Conservation (phyloP, 2,329 filamentous ascomycete genomes). For the Lasiodiplodia hormozganensis region DNA sequence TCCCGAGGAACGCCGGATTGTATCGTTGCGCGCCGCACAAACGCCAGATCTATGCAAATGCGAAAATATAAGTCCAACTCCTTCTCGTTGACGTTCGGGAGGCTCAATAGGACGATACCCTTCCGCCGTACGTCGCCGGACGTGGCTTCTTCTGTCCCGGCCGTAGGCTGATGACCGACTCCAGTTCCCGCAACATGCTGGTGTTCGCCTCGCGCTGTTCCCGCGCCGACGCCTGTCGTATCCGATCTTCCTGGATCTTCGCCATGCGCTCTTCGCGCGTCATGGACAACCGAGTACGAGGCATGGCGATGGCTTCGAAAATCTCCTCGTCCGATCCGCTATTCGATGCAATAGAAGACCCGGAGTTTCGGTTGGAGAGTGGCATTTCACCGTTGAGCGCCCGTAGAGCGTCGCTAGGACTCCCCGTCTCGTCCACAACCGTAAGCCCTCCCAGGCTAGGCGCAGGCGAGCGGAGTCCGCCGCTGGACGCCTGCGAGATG, state of each 20-base stretch:
- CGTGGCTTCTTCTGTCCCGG: constrained; percentile 21
- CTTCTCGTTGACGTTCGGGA: constrained; percentile 10
- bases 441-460: constrained; percentile 70
- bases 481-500: constrained; percentile 57
- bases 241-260: constrained; percentile 87
- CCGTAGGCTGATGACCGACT: constrained; percentile 74
- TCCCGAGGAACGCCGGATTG: constrained; percentile 26
- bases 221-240: constrained; percentile 71
- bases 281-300: constrained; percentile 72
- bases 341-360: constrained; percentile 52
- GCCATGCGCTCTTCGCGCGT: constrained; percentile 86
- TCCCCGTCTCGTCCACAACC: constrained; percentile 58
- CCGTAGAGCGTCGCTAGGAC: constrained; percentile 73
- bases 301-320: constrained; percentile 88
- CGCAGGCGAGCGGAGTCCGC: constrained; percentile 55
- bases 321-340: constrained; percentile 73
- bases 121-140: constrained; percentile 28
- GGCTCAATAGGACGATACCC: constrained; percentile 26
- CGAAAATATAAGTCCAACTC: constrained; percentile 24
- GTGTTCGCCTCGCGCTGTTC: constrained; percentile 82
- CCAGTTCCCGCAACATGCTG: constrained; percentile 90
- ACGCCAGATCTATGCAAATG: constrained; percentile 28
- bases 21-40: constrained; percentile 22
- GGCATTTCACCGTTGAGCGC: constrained; percentile 76
- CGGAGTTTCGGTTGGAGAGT: constrained; percentile 46